Evolutionary conservation across 345 rosid genomes (phyloP), one percentile per base, ranked within the genome.

Genomic region (Eucalyptus rudis): DNA sequence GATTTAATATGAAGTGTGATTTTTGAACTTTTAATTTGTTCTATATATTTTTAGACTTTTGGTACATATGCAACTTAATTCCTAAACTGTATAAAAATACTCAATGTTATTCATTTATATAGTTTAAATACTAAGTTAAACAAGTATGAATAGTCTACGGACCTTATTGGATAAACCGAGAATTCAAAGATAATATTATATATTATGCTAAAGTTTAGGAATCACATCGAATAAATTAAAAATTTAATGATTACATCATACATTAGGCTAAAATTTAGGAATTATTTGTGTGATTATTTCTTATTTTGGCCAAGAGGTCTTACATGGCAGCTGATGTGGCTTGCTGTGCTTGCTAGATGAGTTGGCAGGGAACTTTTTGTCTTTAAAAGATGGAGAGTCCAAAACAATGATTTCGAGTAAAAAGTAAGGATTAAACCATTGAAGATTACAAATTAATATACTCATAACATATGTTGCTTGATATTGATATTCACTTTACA

Each of bases 191-290:
- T 52, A 52, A 52, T 2, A 52, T 52, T 19, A 52, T 52, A 52
- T 52, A 52, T 52, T 3, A 10, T 0, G 25, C 2, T 59, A 59
- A 6, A 62, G 8, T 29, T 62, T 7, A 1, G 0, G 4, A 13
- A 29, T 13, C 8, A 29, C 0, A 62, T 62, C 0, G 2, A 1
- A 6, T 0, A 62, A 24, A 56, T 56, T 4, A 24, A 56, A 56
- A 9, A 1, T 10, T 24, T 56, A 56, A 56, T 9, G 6, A 56
- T 25, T 25, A 56, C 0, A 24, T 56, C 3, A 0, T 56, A 56
- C 2, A 0, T 56, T 56, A 56, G 0, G 29, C 5, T 24, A 56
- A 9, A 9, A 0, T 24, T 22, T 25, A 4, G 0, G 13, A 56
- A 56, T 0, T 24, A 56, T 56, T 56, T 24, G 13, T 56, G 29